Evolutionary conservation across 805 yeast genomes (phyloP).

Genomic region (Grigorovia yakushimaensis): DNA sequence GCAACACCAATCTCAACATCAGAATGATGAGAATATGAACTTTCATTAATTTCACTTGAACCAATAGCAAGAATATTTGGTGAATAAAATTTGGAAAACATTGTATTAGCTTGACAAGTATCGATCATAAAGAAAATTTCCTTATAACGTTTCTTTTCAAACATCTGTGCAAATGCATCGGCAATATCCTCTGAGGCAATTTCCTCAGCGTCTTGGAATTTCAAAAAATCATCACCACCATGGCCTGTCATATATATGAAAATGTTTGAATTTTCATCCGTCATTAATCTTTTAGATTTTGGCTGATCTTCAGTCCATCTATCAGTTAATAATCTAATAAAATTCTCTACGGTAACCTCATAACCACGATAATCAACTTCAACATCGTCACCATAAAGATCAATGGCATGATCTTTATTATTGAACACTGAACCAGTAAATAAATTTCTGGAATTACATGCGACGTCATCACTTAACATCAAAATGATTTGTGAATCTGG

Average conservation of each 20-base stretch:
- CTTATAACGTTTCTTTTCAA: constrained; percentile 88
- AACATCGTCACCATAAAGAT: constrained; percentile 85
- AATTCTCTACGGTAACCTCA: constrained; percentile 96
- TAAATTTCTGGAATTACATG: constrained; percentile 92
- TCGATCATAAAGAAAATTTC: constrained; percentile 97
- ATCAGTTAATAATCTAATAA: constrained; percentile 84
- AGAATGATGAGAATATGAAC: constrained; percentile 91
- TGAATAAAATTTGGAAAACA: constrained; percentile 86
- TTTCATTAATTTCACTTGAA: constrained; percentile 76
- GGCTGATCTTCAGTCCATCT: constrained; percentile 95
- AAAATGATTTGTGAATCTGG: constrained; percentile 96
- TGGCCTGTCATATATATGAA: constrained; percentile 96
- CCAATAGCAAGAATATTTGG: constrained; percentile 93
- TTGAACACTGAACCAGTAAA: constrained; percentile 95
- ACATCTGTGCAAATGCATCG: constrained; percentile 95
- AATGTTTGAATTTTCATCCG: constrained; percentile 91
- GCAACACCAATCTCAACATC: constrained; percentile 96
- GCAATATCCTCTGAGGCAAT: constrained; percentile 93
- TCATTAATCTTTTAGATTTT: constrained; percentile 75
- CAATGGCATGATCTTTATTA: constrained; percentile 84
- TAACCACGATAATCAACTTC: constrained; percentile 97
- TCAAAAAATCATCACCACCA: constrained; percentile 95
- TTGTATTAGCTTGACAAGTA: constrained; percentile 97
- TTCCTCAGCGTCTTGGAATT: constrained; percentile 97
- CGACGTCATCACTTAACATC: constrained; percentile 94